Percentiles rank a stretch among this genome's conserved stretches.
Conservation (phyloP, 1,284 basidiomycete genomes). For the Leccinum pseudoinsigne region DNA sequence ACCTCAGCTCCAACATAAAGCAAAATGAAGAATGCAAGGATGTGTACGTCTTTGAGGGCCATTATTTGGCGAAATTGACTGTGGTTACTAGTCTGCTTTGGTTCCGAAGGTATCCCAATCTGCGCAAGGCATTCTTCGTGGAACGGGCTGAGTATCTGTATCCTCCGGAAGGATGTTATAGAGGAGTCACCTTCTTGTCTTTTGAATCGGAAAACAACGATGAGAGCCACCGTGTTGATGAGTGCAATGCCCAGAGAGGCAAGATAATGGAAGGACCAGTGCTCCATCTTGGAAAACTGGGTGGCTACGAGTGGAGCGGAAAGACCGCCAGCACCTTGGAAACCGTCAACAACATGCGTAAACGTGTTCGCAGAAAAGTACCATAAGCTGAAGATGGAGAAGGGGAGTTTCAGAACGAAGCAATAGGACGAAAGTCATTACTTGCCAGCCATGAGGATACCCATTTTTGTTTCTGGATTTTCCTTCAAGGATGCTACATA, state of each 20-base stretch:
- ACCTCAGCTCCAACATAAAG: conserved; percentile 61
- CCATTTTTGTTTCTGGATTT: conserved; percentile 29
- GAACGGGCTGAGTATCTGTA: conserved; percentile 1
- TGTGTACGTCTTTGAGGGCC: conserved; percentile 44
- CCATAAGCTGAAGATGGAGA: conserved; percentile 24
- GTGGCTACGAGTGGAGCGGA: conserved; percentile 60
- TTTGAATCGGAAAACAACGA: conserved; percentile 52
- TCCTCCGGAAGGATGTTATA: background rate
- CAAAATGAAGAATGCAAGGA: conserved; percentile 50
- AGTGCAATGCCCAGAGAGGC: conserved; percentile 57
- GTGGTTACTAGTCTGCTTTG: conserved; percentile 24
- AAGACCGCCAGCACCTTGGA: conserved; percentile 55
- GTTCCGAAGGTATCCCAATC: conserved; percentile 32
- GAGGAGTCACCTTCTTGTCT: conserved; percentile 47
- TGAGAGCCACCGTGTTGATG: conserved; percentile 42
- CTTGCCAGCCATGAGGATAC: conserved; percentile 25
- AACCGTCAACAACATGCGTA: conserved; percentile 1
- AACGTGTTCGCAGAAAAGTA: background rate
- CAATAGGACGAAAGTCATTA: background rate
- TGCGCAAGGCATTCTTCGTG: conserved; percentile 28
- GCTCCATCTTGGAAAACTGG: conserved; percentile 49
- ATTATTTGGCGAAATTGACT: conserved; percentile 53
- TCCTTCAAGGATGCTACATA: conserved; percentile 27
- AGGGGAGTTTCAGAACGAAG: conserved; percentile 20
- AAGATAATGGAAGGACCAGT: conserved; percentile 67